Conservation (phyloP, 2,329 filamentous ascomycete species). For the Microdochium paspali region DNA sequence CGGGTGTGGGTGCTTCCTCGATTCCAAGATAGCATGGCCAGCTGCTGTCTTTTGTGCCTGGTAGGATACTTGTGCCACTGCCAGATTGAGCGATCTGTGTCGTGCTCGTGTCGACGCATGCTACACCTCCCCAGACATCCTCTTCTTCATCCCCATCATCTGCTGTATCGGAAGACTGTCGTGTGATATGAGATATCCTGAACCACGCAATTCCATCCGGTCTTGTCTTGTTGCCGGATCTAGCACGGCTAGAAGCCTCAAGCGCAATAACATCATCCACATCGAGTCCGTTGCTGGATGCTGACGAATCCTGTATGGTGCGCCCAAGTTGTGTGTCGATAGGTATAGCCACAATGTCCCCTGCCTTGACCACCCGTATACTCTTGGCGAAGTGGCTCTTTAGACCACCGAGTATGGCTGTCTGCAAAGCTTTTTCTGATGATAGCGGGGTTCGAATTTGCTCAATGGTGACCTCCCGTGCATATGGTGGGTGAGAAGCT, state of each 20-base stretch:
- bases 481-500: constrained; percentile 47
- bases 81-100: constrained; percentile 90
- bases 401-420: constrained; percentile 74
- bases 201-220: constrained; percentile 79
- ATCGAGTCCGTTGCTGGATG: constrained; percentile 46
- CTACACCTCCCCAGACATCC: constrained; percentile 76
- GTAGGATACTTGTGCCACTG: constrained; percentile 72
- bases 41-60: constrained; percentile 62
- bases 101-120: constrained; percentile 74
- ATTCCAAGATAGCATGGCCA: constrained; percentile 89
- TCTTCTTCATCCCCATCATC: constrained; percentile 52
- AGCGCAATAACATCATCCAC: constrained; percentile 62
- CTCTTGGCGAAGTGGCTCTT: constrained; percentile 84
- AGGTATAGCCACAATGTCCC: constrained; percentile 81
- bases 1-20: constrained; percentile 51
- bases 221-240: constrained; percentile 16
- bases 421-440: constrained; percentile 76
- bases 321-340: constrained; percentile 80
- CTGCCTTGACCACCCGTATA: constrained; percentile 71
- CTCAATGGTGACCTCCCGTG: constrained; percentile 71
- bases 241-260: constrained; percentile 33
- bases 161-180: constrained; percentile 37
- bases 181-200: constrained; percentile 67
- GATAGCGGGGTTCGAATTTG: constrained; percentile 86
- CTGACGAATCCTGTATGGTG: constrained; percentile 65